Conservation (phyloP, 129 eudicot genomes). For the Centrapalus pauciflorus region DNA sequence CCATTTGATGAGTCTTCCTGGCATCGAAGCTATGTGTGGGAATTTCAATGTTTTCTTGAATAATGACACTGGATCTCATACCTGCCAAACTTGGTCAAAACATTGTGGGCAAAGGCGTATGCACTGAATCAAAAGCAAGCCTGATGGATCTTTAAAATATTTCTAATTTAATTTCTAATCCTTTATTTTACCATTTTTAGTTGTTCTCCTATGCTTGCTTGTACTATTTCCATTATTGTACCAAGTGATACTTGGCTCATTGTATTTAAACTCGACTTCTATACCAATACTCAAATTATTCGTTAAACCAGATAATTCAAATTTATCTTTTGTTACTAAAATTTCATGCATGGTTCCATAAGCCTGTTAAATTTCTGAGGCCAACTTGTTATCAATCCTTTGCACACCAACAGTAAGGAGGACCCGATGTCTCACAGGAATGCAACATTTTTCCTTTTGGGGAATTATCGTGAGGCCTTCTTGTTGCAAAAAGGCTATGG, state of each 20-base stretch:
- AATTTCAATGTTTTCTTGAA: too few species aligned
- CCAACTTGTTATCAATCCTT: not conserved
- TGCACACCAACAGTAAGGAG: not conserved
- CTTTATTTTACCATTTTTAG: not conserved
- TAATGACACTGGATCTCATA: too few species aligned
- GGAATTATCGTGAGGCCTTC: not conserved
- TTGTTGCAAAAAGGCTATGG: constrained; percentile 1
- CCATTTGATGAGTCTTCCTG: too few species aligned
- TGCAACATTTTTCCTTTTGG: not conserved
- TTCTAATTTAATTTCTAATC: not conserved
- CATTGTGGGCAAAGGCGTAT: too few species aligned
- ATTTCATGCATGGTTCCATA: constrained; percentile 17
- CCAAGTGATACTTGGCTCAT: not conserved
- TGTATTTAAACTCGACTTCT: not conserved
- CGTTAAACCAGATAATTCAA: not conserved
- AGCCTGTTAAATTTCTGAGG: not conserved
- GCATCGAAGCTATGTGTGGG: too few species aligned
- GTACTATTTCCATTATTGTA: not conserved
- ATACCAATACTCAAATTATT: not conserved
- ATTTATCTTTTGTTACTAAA: not conserved
- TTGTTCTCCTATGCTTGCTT: not conserved
- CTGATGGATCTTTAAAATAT: too few species aligned
- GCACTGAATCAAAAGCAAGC: too few species aligned
- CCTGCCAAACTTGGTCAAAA: too few species aligned
- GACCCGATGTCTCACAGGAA: constrained; percentile 4